Evolutionary conservation across 2,329 filamentous ascomycete species (phyloP).

Genomic region (Ophiostoma triangulosporum): DNA sequence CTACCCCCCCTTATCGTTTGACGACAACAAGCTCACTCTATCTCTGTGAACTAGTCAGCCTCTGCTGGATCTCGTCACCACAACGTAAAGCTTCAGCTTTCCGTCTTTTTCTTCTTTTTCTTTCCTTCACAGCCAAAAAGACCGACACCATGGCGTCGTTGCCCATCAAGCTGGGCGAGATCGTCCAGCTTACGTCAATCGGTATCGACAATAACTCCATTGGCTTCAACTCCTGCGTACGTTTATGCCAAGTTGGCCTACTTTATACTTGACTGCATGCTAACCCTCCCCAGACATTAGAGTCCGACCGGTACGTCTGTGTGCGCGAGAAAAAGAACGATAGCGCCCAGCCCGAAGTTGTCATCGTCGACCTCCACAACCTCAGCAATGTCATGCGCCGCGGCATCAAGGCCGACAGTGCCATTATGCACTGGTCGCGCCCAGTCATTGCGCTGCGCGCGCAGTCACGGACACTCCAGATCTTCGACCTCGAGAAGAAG

Average conservation of each 20-base stretch:
- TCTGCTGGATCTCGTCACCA: not conserved
- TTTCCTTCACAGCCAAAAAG: conserved; percentile 1
- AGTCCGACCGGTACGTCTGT: conserved; percentile 94
- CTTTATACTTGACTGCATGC: not conserved
- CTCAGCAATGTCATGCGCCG: conserved; percentile 88
- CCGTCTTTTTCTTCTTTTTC: not conserved
- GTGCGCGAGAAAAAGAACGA: conserved; percentile 88
- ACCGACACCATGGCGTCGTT: conserved; percentile 23
- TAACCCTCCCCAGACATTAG: conserved; percentile 58
- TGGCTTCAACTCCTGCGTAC: conserved; percentile 78
- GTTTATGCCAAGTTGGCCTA: conserved; percentile 20
- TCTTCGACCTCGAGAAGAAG: conserved; percentile 89
- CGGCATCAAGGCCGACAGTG: conserved; percentile 97
- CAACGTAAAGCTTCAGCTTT: not conserved
- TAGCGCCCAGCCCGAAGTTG: conserved; percentile 75
- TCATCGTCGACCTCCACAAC: conserved; percentile 97
- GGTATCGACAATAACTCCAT: conserved; percentile 36
- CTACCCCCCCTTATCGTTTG: not conserved
- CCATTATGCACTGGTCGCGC: conserved; percentile 97
- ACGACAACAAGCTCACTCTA: not conserved
- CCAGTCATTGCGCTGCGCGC: conserved; percentile 96
- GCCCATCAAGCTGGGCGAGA: conserved; percentile 29
- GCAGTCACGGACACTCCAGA: conserved; percentile 85
- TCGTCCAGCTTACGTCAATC: conserved; percentile 26
- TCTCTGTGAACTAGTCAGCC: not conserved